Evolutionary conservation across 2,329 filamentous ascomycete genomes (phyloP).

Genomic region (Penicillium sp.): DNA sequence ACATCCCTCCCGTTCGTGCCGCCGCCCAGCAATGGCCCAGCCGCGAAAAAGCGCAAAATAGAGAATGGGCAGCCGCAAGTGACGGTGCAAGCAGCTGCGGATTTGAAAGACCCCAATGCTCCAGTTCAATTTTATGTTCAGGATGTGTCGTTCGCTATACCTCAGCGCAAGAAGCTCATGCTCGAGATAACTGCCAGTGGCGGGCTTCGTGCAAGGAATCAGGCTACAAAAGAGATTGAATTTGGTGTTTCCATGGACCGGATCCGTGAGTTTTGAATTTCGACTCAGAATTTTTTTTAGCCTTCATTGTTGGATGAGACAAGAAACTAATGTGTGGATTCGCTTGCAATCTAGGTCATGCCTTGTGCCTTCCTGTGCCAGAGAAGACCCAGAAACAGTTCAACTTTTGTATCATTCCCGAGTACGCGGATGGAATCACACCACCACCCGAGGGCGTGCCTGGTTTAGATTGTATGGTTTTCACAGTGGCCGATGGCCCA

Average conservation of each 20-base stretch:
- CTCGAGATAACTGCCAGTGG: slow-evolving; percentile 54
- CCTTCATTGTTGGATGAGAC: background rate
- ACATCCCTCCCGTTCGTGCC: slow-evolving; percentile 28
- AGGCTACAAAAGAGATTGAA: slow-evolving; percentile 54
- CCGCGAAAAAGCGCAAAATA: slow-evolving; percentile 53
- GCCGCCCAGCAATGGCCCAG: slow-evolving; percentile 32
- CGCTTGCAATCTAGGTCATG: slow-evolving; percentile 45
- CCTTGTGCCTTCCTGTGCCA: slow-evolving; percentile 63
- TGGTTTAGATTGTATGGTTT: slow-evolving; percentile 58
- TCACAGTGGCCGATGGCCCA: slow-evolving; percentile 58
- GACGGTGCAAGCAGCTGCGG: slow-evolving; percentile 31
- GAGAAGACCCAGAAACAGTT: slow-evolving; percentile 65
- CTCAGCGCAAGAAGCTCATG: slow-evolving; percentile 64
- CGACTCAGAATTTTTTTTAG: background rate
- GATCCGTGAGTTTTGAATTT: slow-evolving; percentile 42
- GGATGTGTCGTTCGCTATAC: slow-evolving; percentile 63
- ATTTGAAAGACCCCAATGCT: slow-evolving; percentile 33
- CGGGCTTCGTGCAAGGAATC: slow-evolving; percentile 51
- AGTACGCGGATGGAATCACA: slow-evolving; percentile 52
- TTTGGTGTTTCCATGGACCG: slow-evolving; percentile 53
- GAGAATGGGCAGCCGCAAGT: slow-evolving; percentile 37
- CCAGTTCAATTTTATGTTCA: slow-evolving; percentile 48
- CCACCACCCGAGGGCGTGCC: slow-evolving; percentile 43
- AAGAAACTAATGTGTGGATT: slow-evolving; percentile 6
- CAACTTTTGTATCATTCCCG: slow-evolving; percentile 63